Percentiles rank a stretch among this genome's conserved stretches.
Evolutionary conservation across 2,329 filamentous ascomycete species (phyloP).

Genomic region (Cytospora mali): DNA sequence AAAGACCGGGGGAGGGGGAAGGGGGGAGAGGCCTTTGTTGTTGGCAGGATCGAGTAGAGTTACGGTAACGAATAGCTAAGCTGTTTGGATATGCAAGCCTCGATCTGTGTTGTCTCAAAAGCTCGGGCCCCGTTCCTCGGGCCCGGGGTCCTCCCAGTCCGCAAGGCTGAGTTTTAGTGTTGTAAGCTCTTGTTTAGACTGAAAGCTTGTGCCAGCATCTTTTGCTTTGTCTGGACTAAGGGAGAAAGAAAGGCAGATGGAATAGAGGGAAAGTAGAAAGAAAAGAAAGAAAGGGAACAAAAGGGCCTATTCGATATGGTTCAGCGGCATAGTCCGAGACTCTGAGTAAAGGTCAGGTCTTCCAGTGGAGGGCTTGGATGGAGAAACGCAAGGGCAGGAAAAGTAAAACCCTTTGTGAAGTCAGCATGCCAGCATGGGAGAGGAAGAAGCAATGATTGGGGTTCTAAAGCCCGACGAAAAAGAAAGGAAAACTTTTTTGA

Average conservation of each 20-base stretch:
- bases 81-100: neutral
- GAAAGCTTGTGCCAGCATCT: neutral
- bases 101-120: neutral
- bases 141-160: neutral
- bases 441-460: conserved; percentile 6
- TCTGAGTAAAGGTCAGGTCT: neutral
- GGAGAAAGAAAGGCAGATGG: too few species aligned
- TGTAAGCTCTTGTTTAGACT: neutral
- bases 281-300: neutral
- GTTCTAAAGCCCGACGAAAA: neutral
- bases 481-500: neutral
- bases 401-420: neutral
- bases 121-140: neutral
- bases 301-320: neutral
- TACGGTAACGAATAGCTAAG: too few species aligned
- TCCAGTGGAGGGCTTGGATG: neutral
- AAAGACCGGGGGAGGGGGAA: too few species aligned
- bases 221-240: neutral
- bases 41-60: too few species aligned
- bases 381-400: neutral
- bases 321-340: neutral
- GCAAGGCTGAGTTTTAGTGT: neutral
- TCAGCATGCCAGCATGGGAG: conserved; percentile 12
- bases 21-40: too few species aligned
- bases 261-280: too few species aligned